These are phyloP conservation scores for Discostella pseudostelligera DNA, from an alignment of 108 stramenopile species.

Conservation along the genomic window DNA sequence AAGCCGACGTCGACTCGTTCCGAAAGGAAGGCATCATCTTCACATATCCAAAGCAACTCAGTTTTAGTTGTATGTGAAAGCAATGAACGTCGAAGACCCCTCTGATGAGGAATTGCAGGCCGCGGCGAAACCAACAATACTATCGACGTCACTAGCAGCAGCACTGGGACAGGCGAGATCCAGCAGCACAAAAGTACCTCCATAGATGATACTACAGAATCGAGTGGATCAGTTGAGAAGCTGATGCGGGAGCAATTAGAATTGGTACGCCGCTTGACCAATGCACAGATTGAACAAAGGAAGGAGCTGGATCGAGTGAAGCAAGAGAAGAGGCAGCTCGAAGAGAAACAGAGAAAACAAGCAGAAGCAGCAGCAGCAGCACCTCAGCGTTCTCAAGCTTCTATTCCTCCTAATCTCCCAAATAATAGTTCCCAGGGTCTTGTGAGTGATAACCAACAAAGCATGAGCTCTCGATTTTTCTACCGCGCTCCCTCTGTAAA, in stretches of 20 bases:
- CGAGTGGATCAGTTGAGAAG: slow-evolving; percentile 15
- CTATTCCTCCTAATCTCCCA: slow-evolving; percentile 1
- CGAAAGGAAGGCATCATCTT: no score
- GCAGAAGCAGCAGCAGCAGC: slow-evolving; percentile 3
- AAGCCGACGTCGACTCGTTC: no score
- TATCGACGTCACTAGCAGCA: background rate
- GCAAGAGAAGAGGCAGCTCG: slow-evolving; percentile 35
- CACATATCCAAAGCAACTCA: background rate
- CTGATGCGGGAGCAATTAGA: slow-evolving; percentile 44
- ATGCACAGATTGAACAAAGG: slow-evolving; percentile 44
- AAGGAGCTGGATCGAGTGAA: slow-evolving; percentile 36
- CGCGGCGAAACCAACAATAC: background rate
- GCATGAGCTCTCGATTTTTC: background rate
- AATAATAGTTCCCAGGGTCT: background rate
- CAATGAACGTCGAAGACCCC: slow-evolving; percentile 7
- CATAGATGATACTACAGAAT: slow-evolving; percentile 3
- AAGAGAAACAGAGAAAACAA: slow-evolving; percentile 12
- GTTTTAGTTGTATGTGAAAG: slow-evolving; percentile 1
- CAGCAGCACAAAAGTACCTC: background rate
- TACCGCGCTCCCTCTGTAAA: background rate
- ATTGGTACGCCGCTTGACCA: slow-evolving; percentile 36
- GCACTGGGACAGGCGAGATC: background rate
- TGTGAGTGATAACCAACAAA: background rate
- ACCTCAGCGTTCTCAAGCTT: background rate
- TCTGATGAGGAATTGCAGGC: background rate